Conservation (phyloP, 2,329 filamentous ascomycete genomes). For the Pestalotiopsis sp. region DNA sequence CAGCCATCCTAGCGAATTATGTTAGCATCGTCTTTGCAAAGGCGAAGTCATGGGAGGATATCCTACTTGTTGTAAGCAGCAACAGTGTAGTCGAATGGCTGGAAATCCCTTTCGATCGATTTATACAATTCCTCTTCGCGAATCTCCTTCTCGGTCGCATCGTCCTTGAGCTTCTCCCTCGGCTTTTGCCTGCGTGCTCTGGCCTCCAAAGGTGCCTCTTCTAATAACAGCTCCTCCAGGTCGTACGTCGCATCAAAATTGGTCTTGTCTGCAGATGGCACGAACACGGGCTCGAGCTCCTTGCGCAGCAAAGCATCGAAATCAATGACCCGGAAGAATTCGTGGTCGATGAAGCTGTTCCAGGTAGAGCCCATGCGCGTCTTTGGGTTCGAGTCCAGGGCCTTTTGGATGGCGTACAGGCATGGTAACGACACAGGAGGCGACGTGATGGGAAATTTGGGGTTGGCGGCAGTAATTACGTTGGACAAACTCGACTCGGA, state of each 20-base stretch:
- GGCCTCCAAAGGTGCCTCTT: constrained; percentile 93
- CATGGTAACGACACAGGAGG: constrained; percentile 88
- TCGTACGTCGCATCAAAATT: constrained; percentile 99
- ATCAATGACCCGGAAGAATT: constrained; percentile 86
- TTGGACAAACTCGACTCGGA: constrained; percentile 80
- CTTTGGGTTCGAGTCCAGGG: constrained; percentile 78
- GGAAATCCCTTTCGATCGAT: constrained; percentile 92
- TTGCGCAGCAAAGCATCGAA: constrained; percentile 85
- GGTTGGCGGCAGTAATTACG: constrained; percentile 79
- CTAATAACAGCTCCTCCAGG: constrained; percentile 87
- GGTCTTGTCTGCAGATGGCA: constrained; percentile 94
- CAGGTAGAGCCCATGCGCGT: constrained; percentile 86
- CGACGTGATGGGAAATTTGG: constrained; percentile 89
- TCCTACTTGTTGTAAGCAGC: constrained; percentile 75
- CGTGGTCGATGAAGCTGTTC: constrained; percentile 82
- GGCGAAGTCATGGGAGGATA: background rate
- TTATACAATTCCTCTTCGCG: constrained; percentile 91
- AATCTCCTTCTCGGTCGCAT: constrained; percentile 94
- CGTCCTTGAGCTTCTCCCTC: constrained; percentile 85
- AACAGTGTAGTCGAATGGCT: constrained; percentile 91
- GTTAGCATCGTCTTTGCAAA: constrained; percentile 1
- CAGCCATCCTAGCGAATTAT: constrained; percentile 38
- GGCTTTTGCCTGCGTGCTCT: constrained; percentile 92
- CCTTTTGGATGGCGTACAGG: constrained; percentile 82
- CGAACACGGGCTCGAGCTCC: constrained; percentile 87